Evolutionary conservation across 805 yeast genomes (phyloP).

Genomic region (Scheffersomyces lignosus): DNA sequence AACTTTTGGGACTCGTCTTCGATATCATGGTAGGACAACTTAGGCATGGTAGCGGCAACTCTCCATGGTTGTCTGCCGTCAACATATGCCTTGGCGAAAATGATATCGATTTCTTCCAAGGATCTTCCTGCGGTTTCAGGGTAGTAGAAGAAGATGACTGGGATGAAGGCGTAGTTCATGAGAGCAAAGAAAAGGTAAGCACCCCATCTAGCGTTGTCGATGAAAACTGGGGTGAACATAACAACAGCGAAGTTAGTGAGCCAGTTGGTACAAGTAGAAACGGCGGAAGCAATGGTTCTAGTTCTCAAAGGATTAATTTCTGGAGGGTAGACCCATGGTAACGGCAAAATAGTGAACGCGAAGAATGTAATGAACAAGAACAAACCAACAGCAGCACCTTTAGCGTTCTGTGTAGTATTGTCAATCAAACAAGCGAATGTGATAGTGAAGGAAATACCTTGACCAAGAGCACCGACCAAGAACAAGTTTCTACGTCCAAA

Average conservation of each 20-base stretch:
- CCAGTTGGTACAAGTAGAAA: slow-evolving; percentile 49
- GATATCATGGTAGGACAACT: slow-evolving; percentile 54
- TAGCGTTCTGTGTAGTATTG: slow-evolving; percentile 32
- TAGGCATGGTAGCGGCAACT: slow-evolving; percentile 65
- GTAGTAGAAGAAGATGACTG: slow-evolving; percentile 44
- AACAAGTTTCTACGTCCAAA: slow-evolving; percentile 48
- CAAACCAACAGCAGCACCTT: slow-evolving; percentile 48
- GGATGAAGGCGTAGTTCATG: slow-evolving; percentile 37
- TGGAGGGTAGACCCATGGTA: slow-evolving; percentile 50
- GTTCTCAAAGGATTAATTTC: slow-evolving; percentile 49
- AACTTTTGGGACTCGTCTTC: slow-evolving; percentile 59
- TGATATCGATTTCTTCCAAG: slow-evolving; percentile 53
- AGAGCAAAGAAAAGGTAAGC: slow-evolving; percentile 43
- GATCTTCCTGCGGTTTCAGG: slow-evolving; percentile 47
- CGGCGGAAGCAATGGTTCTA: slow-evolving; percentile 45
- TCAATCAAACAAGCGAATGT: slow-evolving; percentile 42
- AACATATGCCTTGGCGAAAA: slow-evolving; percentile 59
- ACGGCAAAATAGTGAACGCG: slow-evolving; percentile 44
- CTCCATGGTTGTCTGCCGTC: slow-evolving; percentile 61
- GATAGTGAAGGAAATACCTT: slow-evolving; percentile 39
- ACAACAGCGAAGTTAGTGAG: slow-evolving; percentile 45
- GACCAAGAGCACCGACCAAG: slow-evolving; percentile 44
- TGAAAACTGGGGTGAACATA: slow-evolving; percentile 46
- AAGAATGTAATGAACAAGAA: slow-evolving; percentile 45
- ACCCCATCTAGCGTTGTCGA: slow-evolving; percentile 39